Evolutionary conservation across 257 asterid genomes (phyloP).

Genomic region (Striga asiatica): DNA sequence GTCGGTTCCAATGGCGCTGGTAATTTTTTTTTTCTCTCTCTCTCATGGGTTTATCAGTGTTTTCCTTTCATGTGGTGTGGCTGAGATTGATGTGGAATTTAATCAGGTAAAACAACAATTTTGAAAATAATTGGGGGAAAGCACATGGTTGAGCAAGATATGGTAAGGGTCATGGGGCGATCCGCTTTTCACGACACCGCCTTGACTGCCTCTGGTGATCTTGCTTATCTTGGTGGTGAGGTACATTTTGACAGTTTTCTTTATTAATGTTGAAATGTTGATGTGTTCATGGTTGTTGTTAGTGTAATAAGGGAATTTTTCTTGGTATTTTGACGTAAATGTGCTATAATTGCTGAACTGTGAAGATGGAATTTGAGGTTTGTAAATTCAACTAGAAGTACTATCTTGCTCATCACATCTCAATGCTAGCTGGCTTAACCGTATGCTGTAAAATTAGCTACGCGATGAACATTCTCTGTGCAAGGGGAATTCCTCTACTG

Average conservation of each 20-base stretch:
- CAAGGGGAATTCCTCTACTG: neutral
- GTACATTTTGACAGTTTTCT: slow-evolving; percentile 33
- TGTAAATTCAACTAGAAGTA: neutral
- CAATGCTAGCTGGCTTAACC: too few relatives aligned
- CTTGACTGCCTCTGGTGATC: slow-evolving; percentile 83
- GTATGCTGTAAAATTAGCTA: too few relatives aligned
- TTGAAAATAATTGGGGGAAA: slow-evolving; percentile 94
- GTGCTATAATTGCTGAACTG: neutral
- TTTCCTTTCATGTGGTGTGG: neutral
- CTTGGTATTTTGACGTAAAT: neutral
- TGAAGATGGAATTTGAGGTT: neutral
- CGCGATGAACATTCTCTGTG: neutral
- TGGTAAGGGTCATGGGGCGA: slow-evolving; percentile 86
- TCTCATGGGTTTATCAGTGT: neutral
- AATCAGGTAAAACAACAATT: slow-evolving; percentile 79
- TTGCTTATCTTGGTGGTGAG: slow-evolving; percentile 95
- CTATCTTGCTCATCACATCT: neutral
- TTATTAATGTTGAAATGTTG: neutral
- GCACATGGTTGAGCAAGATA: slow-evolving; percentile 88
- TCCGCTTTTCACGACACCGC: slow-evolving; percentile 97
- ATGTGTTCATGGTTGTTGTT: neutral
- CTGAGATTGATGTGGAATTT: neutral
- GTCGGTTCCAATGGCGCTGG: slow-evolving; percentile 99
- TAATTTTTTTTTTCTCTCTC: slow-evolving; percentile 6
- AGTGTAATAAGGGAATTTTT: neutral